A percentile compares a stretch with the other conserved stretches of the same genome.
phyloP scores from a whole-genome alignment of 2,329 filamentous ascomycete species.

The Hypoxylon sp. region DNA sequence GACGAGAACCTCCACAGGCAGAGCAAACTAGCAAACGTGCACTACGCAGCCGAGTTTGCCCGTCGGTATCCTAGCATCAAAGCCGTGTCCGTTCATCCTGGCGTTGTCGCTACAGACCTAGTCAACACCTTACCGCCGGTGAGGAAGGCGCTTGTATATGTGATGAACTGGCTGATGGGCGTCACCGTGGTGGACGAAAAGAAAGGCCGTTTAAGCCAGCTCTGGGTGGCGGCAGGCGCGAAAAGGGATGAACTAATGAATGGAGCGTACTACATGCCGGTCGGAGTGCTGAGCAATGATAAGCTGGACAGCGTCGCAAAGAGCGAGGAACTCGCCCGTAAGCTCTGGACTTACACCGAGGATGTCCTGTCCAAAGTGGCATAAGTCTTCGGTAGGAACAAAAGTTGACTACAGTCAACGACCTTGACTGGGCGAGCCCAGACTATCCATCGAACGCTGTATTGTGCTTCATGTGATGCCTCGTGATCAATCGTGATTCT shows the following conservation, averaged over 20 bases:
- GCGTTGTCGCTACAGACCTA: constrained; percentile 49
- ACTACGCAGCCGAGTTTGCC: constrained; percentile 49
- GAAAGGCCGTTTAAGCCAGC: constrained; percentile 56
- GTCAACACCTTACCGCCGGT: constrained; percentile 34
- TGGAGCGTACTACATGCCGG: constrained; percentile 56
- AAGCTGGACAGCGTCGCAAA: constrained; percentile 47
- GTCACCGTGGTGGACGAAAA: constrained; percentile 46
- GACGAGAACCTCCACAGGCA: constrained; percentile 54
- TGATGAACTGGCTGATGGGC: constrained; percentile 31
- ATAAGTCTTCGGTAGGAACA: background rate
- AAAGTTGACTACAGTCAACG: background rate
- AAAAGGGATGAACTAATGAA: constrained; percentile 48
- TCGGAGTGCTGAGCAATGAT: constrained; percentile 50
- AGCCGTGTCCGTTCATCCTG: constrained; percentile 48
- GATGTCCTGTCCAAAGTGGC: constrained; percentile 47
- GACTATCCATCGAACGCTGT: background rate
- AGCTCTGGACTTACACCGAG: constrained; percentile 56
- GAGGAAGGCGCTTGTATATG: constrained; percentile 42
- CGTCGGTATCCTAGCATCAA: constrained; percentile 47
- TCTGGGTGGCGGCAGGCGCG: constrained; percentile 57
- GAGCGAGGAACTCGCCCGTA: constrained; percentile 49
- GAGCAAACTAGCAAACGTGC: constrained; percentile 50
- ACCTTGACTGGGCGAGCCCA: background rate
- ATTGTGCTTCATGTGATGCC: constrained; percentile 4
- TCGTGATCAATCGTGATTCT: background rate